Conservation (phyloP, 2,329 filamentous ascomycete genomes). For the Hyphodiscus sp. region DNA sequence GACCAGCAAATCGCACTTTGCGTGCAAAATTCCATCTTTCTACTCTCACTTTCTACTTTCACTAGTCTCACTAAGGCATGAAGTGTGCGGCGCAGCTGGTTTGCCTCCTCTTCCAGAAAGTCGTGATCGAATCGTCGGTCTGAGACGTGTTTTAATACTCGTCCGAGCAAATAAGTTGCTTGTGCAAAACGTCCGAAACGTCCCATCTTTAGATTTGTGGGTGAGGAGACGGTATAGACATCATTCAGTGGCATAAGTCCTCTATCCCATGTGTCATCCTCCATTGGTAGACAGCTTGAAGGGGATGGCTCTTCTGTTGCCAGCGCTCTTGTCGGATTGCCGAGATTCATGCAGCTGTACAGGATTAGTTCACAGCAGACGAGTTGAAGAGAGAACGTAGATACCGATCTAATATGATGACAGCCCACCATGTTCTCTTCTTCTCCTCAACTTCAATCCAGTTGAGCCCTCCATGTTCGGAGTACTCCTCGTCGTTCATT, state of each 20-base stretch:
- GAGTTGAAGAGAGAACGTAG: neutral
- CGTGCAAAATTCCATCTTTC: constrained; percentile 5
- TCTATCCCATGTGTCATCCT: constrained; percentile 5
- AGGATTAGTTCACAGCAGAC: neutral
- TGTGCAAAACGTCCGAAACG: constrained; percentile 9
- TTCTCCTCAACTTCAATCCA: constrained; percentile 5
- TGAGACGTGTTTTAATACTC: constrained; percentile 2
- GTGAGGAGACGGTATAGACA: neutral
- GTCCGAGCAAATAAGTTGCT: constrained; percentile 3
- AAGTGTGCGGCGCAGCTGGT: constrained; percentile 4
- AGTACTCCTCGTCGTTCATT: neutral
- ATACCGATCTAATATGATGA: constrained; percentile 8
- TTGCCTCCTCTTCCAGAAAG: constrained; percentile 3
- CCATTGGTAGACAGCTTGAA: constrained; percentile 1
- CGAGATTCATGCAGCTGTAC: constrained; percentile 6
- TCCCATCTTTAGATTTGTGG: constrained; percentile 4
- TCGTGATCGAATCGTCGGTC: neutral
- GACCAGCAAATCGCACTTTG: constrained; percentile 4
- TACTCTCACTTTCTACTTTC: neutral
- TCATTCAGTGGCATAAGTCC: neutral
- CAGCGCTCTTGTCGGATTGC: constrained; percentile 1
- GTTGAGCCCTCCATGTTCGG: constrained; percentile 1
- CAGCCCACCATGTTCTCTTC: constrained; percentile 3
- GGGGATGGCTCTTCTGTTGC: constrained; percentile 1
- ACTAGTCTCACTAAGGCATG: neutral